Percentiles rank a stretch among this genome's conserved stretches.
Conservation (phyloP, 1,139 yeast species). For the Suhomyces terraborum region DNA sequence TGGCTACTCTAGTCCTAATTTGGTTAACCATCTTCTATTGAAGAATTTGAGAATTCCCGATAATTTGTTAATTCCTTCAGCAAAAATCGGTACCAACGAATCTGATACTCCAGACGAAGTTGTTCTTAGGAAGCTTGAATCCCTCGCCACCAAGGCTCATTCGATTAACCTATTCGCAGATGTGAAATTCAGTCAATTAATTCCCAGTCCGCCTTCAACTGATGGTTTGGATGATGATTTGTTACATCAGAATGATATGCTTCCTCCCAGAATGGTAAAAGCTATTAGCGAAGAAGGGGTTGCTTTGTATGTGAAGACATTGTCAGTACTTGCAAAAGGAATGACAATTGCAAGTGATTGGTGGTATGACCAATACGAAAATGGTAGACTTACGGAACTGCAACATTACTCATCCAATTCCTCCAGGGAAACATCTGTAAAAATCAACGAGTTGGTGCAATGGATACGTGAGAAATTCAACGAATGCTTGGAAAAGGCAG, state of each 20-base stretch:
- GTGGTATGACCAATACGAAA: slow-evolving; percentile 65
- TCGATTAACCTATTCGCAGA: slow-evolving; percentile 89
- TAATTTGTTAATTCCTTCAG: slow-evolving; percentile 31
- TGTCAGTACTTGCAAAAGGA: slow-evolving; percentile 79
- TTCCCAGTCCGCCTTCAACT: slow-evolving; percentile 73
- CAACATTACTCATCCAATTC: slow-evolving; percentile 1
- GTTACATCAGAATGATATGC: slow-evolving; percentile 41
- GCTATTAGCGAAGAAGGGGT: slow-evolving; percentile 84
- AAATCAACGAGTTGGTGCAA: slow-evolving; percentile 80
- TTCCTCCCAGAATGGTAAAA: slow-evolving; percentile 62
- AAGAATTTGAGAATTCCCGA: slow-evolving; percentile 26
- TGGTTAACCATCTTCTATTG: slow-evolving; percentile 30
- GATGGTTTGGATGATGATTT: slow-evolving; percentile 45
- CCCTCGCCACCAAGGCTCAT: slow-evolving; percentile 84
- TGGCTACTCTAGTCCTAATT: slow-evolving; percentile 22
- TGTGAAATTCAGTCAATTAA: slow-evolving; percentile 80
- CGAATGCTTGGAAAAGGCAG: slow-evolving; percentile 87
- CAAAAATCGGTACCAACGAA: not conserved
- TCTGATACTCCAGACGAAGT: slow-evolving; percentile 33
- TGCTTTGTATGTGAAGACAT: slow-evolving; percentile 77
- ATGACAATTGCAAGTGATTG: slow-evolving; percentile 84
- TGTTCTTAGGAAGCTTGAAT: slow-evolving; percentile 59
- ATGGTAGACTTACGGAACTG: not conserved
- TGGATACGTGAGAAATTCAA: slow-evolving; percentile 91
- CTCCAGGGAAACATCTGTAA: slow-evolving; percentile 29